phyloP scores from a whole-genome alignment of 768 basidiomycete genomes.

The Boletus barrowsii region DNA sequence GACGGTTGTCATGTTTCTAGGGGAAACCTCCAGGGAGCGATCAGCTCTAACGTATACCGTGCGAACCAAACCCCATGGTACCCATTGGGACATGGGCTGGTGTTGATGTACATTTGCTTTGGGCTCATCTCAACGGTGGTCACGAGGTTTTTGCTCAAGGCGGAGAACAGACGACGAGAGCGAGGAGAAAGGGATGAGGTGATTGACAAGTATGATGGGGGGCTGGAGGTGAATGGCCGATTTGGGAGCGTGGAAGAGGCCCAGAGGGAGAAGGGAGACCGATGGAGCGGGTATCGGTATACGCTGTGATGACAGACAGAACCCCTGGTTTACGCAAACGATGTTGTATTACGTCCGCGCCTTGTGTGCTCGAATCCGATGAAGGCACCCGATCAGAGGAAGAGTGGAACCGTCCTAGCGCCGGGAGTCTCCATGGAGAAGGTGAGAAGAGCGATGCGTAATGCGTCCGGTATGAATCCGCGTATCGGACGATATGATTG shows the following conservation, averaged over 20 bases:
- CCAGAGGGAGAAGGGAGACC: slow-evolving; percentile 66
- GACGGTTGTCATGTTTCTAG: slow-evolving; percentile 28
- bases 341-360: not conserved
- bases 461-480: not conserved
- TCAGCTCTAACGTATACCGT: slow-evolving; percentile 77
- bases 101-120: slow-evolving; percentile 68
- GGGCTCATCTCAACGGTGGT: slow-evolving; percentile 49
- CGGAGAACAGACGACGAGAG: slow-evolving; percentile 65
- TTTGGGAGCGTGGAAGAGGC: slow-evolving; percentile 61
- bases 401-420: not conserved
- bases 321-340: not conserved
- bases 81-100: slow-evolving; percentile 56
- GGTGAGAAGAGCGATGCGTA: not conserved
- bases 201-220: slow-evolving; percentile 40
- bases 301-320: slow-evolving; percentile 39
- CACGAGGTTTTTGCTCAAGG: slow-evolving; percentile 43
- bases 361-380: not conserved
- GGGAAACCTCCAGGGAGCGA: slow-evolving; percentile 74
- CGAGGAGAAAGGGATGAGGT: slow-evolving; percentile 68
- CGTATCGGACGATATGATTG: not conserved
- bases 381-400: not conserved
- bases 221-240: slow-evolving; percentile 51
- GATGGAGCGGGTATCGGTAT: slow-evolving; percentile 76
- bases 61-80: slow-evolving; percentile 67
- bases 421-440: not conserved